Evolutionary conservation across 2,329 filamentous ascomycete species (phyloP).

Genomic region (Diplodia sapinea): DNA sequence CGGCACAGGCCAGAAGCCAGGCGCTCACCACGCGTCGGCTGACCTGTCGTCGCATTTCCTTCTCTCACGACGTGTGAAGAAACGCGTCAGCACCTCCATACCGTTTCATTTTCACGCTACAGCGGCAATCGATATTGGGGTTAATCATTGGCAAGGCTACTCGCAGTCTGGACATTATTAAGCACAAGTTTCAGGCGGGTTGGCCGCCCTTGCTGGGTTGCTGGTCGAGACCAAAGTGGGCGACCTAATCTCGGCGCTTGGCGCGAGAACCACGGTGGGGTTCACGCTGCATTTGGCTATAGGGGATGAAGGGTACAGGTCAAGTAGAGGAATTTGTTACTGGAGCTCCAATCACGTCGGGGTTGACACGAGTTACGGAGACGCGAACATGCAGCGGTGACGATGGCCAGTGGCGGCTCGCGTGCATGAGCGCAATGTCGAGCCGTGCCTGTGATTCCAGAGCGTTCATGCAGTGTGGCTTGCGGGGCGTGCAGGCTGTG

Average conservation of each 20-base stretch:
- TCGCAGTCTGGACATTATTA: no score
- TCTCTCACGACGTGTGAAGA: not conserved
- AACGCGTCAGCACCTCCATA: not conserved
- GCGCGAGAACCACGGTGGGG: not conserved
- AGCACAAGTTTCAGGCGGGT: not conserved
- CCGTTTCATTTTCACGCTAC: not conserved
- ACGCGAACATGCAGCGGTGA: not conserved
- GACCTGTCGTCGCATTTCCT: not conserved
- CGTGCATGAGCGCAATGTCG: not conserved
- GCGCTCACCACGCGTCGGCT: no score
- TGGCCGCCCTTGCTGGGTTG: no score
- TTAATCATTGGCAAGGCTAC: not conserved
- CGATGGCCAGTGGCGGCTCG: not conserved
- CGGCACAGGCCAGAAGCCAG: not conserved
- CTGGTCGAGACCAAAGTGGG: not conserved
- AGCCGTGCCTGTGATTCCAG: not conserved
- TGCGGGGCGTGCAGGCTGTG: no score
- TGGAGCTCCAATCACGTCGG: not conserved
- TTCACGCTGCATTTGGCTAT: not conserved
- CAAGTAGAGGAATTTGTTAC: constrained; percentile 1
- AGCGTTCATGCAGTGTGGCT: not conserved
- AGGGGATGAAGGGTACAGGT: not conserved
- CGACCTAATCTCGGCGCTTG: not conserved
- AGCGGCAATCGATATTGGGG: not conserved
- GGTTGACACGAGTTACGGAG: not conserved